Percentiles rank a stretch among this genome's conserved stretches.
Conservation (phyloP, 2,329 filamentous ascomycete species). For the Dothideomycetidae sp. region DNA sequence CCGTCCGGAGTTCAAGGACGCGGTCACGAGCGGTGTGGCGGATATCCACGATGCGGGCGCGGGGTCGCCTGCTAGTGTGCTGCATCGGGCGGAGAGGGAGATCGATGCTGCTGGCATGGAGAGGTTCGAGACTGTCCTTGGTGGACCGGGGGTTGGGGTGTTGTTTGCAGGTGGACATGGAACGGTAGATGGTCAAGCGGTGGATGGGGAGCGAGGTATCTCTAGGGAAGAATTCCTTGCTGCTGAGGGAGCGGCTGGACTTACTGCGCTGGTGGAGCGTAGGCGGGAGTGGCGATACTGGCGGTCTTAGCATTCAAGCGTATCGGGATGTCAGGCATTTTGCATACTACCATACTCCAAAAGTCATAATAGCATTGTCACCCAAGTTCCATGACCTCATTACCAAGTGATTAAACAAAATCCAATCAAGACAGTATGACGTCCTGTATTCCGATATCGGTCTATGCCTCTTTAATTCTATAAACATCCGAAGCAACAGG, state of each 20-base stretch:
- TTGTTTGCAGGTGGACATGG: conserved; percentile 84
- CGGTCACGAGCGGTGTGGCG: conserved; percentile 14
- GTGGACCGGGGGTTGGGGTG: conserved; percentile 85
- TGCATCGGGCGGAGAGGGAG: conserved; percentile 44
- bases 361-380: no score
- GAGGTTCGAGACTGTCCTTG: conserved; percentile 78
- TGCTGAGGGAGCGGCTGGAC: conserved; percentile 52
- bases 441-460: no score
- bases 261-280: background rate
- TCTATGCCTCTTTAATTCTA: no score
- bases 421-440: no score
- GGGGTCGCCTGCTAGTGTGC: conserved; percentile 10
- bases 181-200: conserved; percentile 66
- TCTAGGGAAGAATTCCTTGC: conserved; percentile 78
- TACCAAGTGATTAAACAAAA: no score
- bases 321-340: no score
- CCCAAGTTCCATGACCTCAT: no score
- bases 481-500: no score
- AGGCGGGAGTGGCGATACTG: background rate
- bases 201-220: conserved; percentile 81
- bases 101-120: conserved; percentile 51
- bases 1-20: conserved; percentile 41
- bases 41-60: conserved; percentile 10
- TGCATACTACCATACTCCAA: no score
- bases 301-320: no score